A percentile compares a stretch with the other conserved stretches of the same genome.
Conservation (phyloP, 257 asterid genomes). For the Datura wrightii region DNA sequence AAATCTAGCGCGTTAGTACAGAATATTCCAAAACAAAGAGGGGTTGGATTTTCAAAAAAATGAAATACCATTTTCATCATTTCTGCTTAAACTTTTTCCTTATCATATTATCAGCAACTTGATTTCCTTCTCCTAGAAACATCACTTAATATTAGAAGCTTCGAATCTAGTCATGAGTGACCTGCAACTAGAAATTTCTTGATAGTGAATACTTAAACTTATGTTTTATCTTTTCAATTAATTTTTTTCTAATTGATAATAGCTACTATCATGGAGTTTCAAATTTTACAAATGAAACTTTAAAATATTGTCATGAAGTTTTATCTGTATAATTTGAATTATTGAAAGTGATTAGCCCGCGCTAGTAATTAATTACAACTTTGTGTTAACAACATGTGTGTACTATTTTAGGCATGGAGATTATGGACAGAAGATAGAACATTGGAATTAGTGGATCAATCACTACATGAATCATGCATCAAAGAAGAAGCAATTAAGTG, state of each 20-base stretch:
- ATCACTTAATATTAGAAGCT: background rate
- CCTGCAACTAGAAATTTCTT: no score
- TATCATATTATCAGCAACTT: background rate
- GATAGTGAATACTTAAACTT: no score
- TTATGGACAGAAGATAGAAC: slow-evolving; percentile 1
- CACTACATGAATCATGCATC: slow-evolving; percentile 19
- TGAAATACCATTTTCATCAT: background rate
- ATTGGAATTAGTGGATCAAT: background rate
- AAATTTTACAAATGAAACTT: no score
- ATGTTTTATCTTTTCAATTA: no score
- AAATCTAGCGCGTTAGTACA: no score
- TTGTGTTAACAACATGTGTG: background rate
- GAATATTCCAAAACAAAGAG: background rate
- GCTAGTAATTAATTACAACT: background rate
- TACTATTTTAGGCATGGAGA: slow-evolving; percentile 26
- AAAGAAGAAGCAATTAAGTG: slow-evolving; percentile 25
- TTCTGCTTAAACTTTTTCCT: background rate
- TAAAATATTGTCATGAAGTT: no score
- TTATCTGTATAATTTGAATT: no score
- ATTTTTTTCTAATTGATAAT: no score
- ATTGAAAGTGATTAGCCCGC: background rate
- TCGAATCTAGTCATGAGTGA: no score
- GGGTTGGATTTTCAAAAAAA: background rate
- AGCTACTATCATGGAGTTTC: no score
- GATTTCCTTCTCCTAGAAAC: background rate